Percentiles rank a stretch among this genome's conserved stretches.
Conservation (phyloP, 345 rosid species). For the Corchorus olitorius region DNA sequence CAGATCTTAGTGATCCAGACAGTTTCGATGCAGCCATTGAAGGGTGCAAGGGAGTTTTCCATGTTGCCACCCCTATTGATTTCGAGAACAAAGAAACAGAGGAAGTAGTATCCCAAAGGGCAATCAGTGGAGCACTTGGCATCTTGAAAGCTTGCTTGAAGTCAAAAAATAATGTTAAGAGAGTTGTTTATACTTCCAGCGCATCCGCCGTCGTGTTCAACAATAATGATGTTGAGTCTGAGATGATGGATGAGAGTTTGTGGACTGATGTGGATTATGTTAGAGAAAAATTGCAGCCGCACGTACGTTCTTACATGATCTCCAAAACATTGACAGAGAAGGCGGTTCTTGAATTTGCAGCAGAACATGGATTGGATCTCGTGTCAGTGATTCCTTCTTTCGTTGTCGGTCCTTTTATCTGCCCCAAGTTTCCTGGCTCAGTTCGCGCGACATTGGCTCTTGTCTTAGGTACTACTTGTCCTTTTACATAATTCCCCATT, state of each 20-base stretch:
- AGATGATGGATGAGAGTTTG: constrained; percentile 36
- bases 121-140: constrained; percentile 51
- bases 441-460: constrained; percentile 29
- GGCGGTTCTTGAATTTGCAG: constrained; percentile 30
- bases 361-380: constrained; percentile 35
- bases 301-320: not conserved
- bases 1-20: constrained; percentile 51
- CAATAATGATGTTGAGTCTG: not conserved
- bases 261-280: constrained; percentile 35
- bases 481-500: not conserved
- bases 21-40: constrained; percentile 55
- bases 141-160: constrained; percentile 55
- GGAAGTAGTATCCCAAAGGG: constrained; percentile 35
- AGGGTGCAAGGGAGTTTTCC: constrained; percentile 66
- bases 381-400: constrained; percentile 34
- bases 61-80: constrained; percentile 44
- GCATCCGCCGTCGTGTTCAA: constrained; percentile 9
- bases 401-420: constrained; percentile 40
- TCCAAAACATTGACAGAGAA: constrained; percentile 33
- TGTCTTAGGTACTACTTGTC: constrained; percentile 25
- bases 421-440: constrained; percentile 23
- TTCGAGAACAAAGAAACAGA: constrained; percentile 42
- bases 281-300: not conserved
- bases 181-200: constrained; percentile 70
- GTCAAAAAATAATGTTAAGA: constrained; percentile 47